Percentiles rank a stretch among this genome's conserved stretches.
phyloP scores from a whole-genome alignment of 768 basidiomycete species.

The Amanita muscaria region DNA sequence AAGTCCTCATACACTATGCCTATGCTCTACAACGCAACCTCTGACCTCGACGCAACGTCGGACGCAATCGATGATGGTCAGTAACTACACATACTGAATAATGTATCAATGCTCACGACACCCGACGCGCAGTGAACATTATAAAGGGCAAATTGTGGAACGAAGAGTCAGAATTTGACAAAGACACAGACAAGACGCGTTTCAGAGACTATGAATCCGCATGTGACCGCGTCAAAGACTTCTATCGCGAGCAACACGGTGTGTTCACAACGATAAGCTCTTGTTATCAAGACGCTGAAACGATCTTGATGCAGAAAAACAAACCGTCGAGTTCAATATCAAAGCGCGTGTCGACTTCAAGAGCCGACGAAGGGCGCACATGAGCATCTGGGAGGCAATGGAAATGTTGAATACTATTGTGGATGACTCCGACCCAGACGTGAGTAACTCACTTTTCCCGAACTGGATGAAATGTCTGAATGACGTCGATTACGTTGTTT shows the following conservation, averaged over 20 bases:
- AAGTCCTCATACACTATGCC: conserved; percentile 17
- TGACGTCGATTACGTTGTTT: conserved; percentile 16
- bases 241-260: conserved; percentile 79
- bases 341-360: conserved; percentile 69
- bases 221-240: conserved; percentile 68
- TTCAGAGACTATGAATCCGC: conserved; percentile 72
- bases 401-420: conserved; percentile 81
- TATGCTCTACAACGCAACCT: conserved; percentile 16
- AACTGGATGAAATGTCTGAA: conserved; percentile 9
- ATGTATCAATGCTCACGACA: neutral
- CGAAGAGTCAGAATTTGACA: conserved; percentile 48
- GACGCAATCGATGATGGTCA: conserved; percentile 43
- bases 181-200: conserved; percentile 51
- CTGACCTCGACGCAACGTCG: conserved; percentile 34
- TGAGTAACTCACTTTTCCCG: conserved; percentile 22
- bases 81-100: neutral
- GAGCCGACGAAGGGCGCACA: conserved; percentile 55
- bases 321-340: conserved; percentile 81
- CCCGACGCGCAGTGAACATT: conserved; percentile 45
- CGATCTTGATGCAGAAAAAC: conserved; percentile 49
- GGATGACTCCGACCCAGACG: conserved; percentile 89
- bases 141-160: conserved; percentile 57
- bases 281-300: too few relatives aligned
- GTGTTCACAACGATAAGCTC: too few relatives aligned
- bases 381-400: conserved; percentile 84